These are phyloP conservation scores for Talaromyces pinophilus DNA, from an alignment of 2,329 filamentous ascomycete species.

Conservation along the genomic window DNA sequence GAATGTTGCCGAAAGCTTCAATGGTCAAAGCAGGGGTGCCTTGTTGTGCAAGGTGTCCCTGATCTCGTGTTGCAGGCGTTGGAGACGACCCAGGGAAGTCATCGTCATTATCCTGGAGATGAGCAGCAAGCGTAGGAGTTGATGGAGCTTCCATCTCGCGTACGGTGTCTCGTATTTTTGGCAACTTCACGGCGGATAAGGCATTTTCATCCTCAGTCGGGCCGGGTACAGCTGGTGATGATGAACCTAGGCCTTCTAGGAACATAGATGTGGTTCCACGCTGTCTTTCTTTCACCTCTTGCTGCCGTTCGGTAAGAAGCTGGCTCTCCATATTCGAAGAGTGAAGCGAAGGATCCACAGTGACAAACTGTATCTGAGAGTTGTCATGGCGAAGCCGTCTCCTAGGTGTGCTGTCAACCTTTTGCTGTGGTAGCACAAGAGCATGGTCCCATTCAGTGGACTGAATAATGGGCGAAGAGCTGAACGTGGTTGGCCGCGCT, in stretches of 20 bases:
- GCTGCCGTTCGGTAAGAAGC: constrained; percentile 74
- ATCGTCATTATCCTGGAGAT: constrained; percentile 44
- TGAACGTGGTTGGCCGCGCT: constrained; percentile 25
- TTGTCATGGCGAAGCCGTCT: constrained; percentile 71
- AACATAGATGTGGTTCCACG: constrained; percentile 62
- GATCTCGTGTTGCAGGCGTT: constrained; percentile 48
- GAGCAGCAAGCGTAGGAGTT: constrained; percentile 47
- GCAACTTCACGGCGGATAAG: constrained; percentile 35
- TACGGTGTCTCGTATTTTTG: constrained; percentile 30
- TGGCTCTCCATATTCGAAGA: constrained; percentile 62
- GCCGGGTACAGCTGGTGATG: constrained; percentile 33
- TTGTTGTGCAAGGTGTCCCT: constrained; percentile 31
- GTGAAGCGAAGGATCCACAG: constrained; percentile 63
- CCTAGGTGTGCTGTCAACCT: constrained; percentile 45
- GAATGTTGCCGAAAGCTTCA: constrained; percentile 27
- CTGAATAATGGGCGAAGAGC: constrained; percentile 35
- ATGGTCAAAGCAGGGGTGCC: constrained; percentile 40
- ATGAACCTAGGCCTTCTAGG: constrained; percentile 67
- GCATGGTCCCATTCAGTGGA: constrained; percentile 24
- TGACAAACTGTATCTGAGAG: constrained; percentile 76
- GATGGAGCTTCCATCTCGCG: constrained; percentile 34
- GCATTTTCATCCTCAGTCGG: constrained; percentile 27
- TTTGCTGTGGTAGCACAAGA: constrained; percentile 32
- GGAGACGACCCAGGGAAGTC: constrained; percentile 55
- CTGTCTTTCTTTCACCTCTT: constrained; percentile 74